Evolutionary conservation across 305 asterid species (phyloP).

Genomic region (Ajuga reptans): DNA sequence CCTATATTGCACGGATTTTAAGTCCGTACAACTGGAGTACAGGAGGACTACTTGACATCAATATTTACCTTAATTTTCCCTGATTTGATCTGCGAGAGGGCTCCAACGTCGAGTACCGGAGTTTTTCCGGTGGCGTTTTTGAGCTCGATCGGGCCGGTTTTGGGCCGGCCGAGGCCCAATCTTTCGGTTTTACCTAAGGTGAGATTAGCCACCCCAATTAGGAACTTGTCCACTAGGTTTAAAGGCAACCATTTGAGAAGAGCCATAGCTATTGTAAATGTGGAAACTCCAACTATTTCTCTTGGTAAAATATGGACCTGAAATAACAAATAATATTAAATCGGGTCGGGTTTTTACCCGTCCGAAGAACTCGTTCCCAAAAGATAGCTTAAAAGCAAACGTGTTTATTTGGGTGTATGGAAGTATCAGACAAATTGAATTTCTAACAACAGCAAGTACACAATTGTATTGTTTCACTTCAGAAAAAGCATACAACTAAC

Average conservation of each 20-base stretch:
- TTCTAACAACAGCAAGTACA: neutral
- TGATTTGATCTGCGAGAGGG: slow-evolving; percentile 49
- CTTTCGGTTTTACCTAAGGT: slow-evolving; percentile 52
- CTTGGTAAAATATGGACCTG: slow-evolving; percentile 81
- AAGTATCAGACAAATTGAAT: no score
- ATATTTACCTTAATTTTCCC: slow-evolving; percentile 61
- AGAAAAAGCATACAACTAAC: neutral
- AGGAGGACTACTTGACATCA: no score
- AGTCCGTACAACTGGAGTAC: no score
- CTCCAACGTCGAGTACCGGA: slow-evolving; percentile 85
- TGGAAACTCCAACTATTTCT: slow-evolving; percentile 73
- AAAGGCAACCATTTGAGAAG: slow-evolving; percentile 73
- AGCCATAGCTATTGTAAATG: slow-evolving; percentile 61
- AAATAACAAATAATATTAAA: neutral
- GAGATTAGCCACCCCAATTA: slow-evolving; percentile 43
- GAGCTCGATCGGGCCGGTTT: slow-evolving; percentile 75
- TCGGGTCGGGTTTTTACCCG: no score
- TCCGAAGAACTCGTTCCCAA: neutral
- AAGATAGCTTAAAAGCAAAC: neutral
- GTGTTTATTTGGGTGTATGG: no score
- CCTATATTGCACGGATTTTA: neutral
- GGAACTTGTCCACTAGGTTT: slow-evolving; percentile 59
- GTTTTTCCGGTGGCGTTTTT: slow-evolving; percentile 84
- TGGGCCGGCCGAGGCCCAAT: slow-evolving; percentile 68
- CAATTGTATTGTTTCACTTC: neutral